phyloP scores from a whole-genome alignment of 75 land plant genomes.

The Ceratopteris richardii region DNA sequence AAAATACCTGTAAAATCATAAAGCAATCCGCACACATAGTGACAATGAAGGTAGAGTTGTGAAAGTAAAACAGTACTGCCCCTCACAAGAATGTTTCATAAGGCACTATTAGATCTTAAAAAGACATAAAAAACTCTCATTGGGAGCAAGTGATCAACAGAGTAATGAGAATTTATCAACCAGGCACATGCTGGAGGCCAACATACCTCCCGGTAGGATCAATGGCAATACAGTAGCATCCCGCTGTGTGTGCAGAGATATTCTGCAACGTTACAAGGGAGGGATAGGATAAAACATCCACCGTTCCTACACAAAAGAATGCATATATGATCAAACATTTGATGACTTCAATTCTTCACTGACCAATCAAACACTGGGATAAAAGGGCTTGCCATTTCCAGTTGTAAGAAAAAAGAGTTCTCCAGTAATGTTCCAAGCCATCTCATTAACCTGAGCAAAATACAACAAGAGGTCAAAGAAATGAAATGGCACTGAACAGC shows the following conservation, averaged over 20 bases:
- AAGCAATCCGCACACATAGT: background rate
- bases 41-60: background rate
- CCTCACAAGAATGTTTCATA: no score
- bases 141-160: no score
- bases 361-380: background rate
- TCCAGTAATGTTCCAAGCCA: slow-evolving; percentile 92
- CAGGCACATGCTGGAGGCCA: no score
- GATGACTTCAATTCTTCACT: background rate
- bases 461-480: background rate
- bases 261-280: slow-evolving; percentile 67
- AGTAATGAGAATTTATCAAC: no score
- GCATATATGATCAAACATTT: background rate
- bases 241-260: slow-evolving; percentile 89
- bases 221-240: slow-evolving; percentile 98
- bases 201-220: slow-evolving; percentile 92
- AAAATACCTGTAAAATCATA: slow-evolving; percentile 58
- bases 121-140: no score
- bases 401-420: slow-evolving; percentile 89
- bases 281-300: slow-evolving; percentile 88
- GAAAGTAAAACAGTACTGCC: no score
- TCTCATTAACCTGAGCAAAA: slow-evolving; percentile 77
- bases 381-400: slow-evolving; percentile 61
- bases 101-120: no score
- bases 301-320: slow-evolving; percentile 50
- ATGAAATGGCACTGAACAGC: background rate